Base-by-base conservation (phyloP, 1,284 basidiomycete species). In the Lignosus rhinocerotis region DNA sequence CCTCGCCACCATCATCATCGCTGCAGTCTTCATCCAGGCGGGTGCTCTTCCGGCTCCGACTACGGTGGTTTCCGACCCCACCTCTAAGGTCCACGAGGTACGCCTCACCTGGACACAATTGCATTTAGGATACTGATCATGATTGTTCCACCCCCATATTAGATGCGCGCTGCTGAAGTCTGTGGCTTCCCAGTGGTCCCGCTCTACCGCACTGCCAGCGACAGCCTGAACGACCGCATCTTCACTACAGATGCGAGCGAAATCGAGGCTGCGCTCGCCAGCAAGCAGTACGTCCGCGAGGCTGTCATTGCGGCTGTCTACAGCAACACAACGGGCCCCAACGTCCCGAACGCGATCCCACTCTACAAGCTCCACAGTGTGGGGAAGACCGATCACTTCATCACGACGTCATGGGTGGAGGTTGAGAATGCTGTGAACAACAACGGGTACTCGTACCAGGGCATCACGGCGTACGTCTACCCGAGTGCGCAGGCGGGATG, bases 151-250 rank as follows among this genome's bases (percentile, higher is more conserved):
- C 4, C 2, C 25, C 25, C 25, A 25, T 25, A 25, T 25, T 38
- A 52, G 51, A 41, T 41, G 11, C 51, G 51, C 39, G 51, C 39
- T 17, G 51, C 41, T 8, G 31, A 52, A n/a, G 51, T 43, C 39
- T 52, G 51, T 31, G 51, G 51, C 51, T 52, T 43, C 39, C 51
- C 51, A 4, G 51, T 52, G 16, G 51, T 52, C 16, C 51, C 51
- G 41, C 41, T 52, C 51, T 52, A 42, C 31, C 51, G 51, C 30
- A 41, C 17, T 21, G 46, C 33, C 34, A 33, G 51, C 46, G 44
- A 41, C 49, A 47, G 44, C 36, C 50, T 57, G 41, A 52, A 6
- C 30, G 51, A 54, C 43, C 52, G 52, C 52, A 54, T 54, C 45
- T 54, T 21, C 11, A 54, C 52, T 10, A 52, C 51, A 3, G 51